These are phyloP conservation scores for Penicillium egyptiacum DNA, from an alignment of 495 filamentous ascomycete species.

Conservation along the genomic window DNA sequence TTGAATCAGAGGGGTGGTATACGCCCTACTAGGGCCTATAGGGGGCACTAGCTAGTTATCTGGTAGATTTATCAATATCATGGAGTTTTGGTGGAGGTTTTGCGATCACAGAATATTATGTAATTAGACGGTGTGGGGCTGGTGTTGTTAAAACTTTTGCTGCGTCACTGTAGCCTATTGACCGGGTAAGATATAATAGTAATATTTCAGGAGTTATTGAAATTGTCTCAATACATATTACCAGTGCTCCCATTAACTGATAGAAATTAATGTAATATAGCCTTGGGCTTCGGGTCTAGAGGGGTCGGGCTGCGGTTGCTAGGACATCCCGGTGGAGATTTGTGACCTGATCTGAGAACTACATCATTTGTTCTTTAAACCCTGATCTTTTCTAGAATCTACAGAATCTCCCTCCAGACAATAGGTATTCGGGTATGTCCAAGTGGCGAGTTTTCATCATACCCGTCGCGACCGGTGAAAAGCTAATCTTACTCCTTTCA, in stretches of 20 bases:
- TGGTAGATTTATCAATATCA: too few species aligned
- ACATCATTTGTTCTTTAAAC: slow-evolving; percentile 19
- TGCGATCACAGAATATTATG: too few species aligned
- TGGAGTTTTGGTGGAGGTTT: too few species aligned
- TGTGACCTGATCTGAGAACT: slow-evolving; percentile 17
- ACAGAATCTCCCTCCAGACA: slow-evolving; percentile 3
- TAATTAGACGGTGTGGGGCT: too few species aligned
- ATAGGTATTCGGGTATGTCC: neutral
- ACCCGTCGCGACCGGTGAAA: slow-evolving; percentile 2
- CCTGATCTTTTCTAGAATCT: slow-evolving; percentile 12
- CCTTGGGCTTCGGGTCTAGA: slow-evolving; percentile 8
- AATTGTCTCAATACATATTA: neutral
- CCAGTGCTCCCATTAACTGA: neutral
- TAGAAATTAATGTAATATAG: neutral
- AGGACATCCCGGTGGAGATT: slow-evolving; percentile 40
- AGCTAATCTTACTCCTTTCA: slow-evolving; percentile 34
- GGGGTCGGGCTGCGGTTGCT: slow-evolving; percentile 40
- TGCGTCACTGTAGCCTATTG: too few species aligned
- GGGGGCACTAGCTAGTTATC: too few species aligned
- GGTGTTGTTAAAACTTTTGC: too few species aligned
- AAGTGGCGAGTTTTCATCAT: neutral
- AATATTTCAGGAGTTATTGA: neutral
- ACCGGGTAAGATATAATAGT: too few species aligned
- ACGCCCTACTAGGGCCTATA: too few species aligned
- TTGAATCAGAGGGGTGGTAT: too few species aligned